A percentile compares a stretch with the other conserved stretches of the same genome.
These are phyloP conservation scores for Sarocladium brachiariae DNA, from an alignment of 2,329 filamentous ascomycete species.

Conservation along the genomic window DNA sequence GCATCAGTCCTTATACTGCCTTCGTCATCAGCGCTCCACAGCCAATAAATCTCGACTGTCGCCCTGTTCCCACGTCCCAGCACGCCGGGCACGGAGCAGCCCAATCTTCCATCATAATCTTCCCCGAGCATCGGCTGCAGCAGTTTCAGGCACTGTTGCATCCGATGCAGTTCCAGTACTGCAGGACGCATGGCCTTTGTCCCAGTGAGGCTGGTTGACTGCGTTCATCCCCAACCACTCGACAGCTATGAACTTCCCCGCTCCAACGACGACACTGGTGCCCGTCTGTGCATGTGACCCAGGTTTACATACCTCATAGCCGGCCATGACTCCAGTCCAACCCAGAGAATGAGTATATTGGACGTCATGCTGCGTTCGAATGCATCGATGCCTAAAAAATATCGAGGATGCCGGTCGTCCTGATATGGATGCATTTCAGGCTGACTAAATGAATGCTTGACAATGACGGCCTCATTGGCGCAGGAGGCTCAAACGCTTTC, in stretches of 20 bases:
- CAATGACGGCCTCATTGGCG: too few species aligned
- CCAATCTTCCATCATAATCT: background rate
- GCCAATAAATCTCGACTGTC: background rate
- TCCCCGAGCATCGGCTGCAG: background rate
- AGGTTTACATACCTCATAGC: too few species aligned
- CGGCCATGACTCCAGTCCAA: background rate
- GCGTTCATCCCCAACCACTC: background rate
- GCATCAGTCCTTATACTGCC: background rate
- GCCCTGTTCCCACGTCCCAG: background rate
- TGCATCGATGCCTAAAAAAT: background rate
- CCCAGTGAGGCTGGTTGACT: background rate
- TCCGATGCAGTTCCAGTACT: background rate
- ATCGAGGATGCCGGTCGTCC: background rate
- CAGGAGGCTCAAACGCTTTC: too few species aligned
- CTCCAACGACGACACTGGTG: background rate
- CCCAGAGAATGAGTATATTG: background rate
- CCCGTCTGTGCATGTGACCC: background rate
- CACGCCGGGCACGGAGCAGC: constrained; percentile 1
- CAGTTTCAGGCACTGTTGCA: constrained; percentile 4
- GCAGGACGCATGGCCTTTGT: too few species aligned
- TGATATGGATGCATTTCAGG: too few species aligned
- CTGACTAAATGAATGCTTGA: too few species aligned
- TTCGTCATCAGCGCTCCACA: background rate
- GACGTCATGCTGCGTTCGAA: background rate
- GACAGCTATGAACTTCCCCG: background rate